phyloP scores from a whole-genome alignment of 2,329 filamentous ascomycete genomes.

The Ascomycota sp. region DNA sequence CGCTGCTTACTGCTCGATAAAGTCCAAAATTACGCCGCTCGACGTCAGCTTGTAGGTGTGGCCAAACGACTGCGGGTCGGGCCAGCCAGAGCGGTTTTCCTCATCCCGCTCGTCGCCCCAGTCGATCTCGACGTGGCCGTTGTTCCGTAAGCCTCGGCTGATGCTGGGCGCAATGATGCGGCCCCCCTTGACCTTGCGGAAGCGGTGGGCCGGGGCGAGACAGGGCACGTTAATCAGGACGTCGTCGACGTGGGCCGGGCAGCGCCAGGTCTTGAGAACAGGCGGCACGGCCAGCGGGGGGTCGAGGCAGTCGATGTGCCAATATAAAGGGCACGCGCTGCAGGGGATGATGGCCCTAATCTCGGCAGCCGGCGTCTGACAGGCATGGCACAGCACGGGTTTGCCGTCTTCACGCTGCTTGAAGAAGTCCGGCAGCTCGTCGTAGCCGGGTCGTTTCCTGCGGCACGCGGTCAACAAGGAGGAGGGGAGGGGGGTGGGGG shows the following conservation, averaged over 20 bases:
- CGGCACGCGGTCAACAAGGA: background rate
- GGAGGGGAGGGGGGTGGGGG: background rate
- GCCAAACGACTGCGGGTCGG: constrained; percentile 39
- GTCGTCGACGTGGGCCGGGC: constrained; percentile 69
- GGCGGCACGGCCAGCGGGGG: constrained; percentile 67
- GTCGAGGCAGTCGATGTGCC: constrained; percentile 85
- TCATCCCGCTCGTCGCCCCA: constrained; percentile 35
- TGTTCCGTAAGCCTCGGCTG: constrained; percentile 46
- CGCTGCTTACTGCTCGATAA: constrained; percentile 40
- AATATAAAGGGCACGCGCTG: constrained; percentile 61
- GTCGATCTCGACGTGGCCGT: constrained; percentile 52
- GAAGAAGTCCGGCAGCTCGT: constrained; percentile 46
- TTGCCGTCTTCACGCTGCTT: constrained; percentile 57
- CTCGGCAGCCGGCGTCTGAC: constrained; percentile 41
- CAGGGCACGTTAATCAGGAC: constrained; percentile 40
- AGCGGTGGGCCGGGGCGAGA: constrained; percentile 38
- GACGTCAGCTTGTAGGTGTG: constrained; percentile 43
- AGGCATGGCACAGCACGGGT: constrained; percentile 57
- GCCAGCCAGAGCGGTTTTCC: constrained; percentile 33
- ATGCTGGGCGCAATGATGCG: constrained; percentile 30
- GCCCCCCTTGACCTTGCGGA: constrained; percentile 37
- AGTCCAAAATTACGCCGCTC: constrained; percentile 47
- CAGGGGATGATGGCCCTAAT: constrained; percentile 62
- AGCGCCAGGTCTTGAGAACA: constrained; percentile 61
- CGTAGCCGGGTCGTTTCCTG: constrained; percentile 33